A percentile compares a stretch with the other conserved stretches of the same genome.
phyloP scores from a whole-genome alignment of 129 eudicot genomes.

The Flaveria robusta region DNA sequence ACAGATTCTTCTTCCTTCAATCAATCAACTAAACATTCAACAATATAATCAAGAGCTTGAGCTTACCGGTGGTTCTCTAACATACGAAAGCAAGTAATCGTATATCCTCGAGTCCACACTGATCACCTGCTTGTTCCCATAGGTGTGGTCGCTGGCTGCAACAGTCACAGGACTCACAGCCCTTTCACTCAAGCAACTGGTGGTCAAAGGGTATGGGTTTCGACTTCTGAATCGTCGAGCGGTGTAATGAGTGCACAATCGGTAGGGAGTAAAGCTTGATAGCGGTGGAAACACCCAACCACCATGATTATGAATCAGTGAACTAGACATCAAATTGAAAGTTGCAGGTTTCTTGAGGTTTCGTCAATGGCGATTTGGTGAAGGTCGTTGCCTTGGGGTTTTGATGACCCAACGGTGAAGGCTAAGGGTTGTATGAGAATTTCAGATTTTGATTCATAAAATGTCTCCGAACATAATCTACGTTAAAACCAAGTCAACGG shows the following conservation, averaged over 20 bases:
- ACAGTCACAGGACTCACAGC: conserved; percentile 38
- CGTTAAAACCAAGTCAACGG: too few species aligned
- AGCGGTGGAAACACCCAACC: conserved; percentile 23
- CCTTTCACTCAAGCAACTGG: conserved; percentile 24
- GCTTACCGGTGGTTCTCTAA: conserved; percentile 88
- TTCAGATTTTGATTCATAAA: too few species aligned
- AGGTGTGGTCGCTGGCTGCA: conserved; percentile 46
- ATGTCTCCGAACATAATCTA: too few species aligned
- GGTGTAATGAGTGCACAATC: neutral
- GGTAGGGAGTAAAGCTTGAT: conserved; percentile 18
- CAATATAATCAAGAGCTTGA: too few species aligned
- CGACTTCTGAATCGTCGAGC: neutral
- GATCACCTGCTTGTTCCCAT: conserved; percentile 64
- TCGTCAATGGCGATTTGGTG: too few species aligned
- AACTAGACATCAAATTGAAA: conserved; percentile 13
- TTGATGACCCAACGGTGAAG: too few species aligned
- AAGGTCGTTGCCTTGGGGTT: too few species aligned
- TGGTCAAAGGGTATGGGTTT: conserved; percentile 14
- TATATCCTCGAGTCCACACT: conserved; percentile 56
- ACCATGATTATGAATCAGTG: conserved; percentile 30
- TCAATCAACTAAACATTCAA: neutral
- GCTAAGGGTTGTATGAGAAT: too few species aligned
- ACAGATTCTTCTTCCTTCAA: neutral
- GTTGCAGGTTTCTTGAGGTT: too few species aligned
- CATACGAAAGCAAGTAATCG: conserved; percentile 64